These are phyloP conservation scores for Phytophthora sp. DNA, from an alignment of 352 stramenopile species.

Conservation along the genomic window DNA sequence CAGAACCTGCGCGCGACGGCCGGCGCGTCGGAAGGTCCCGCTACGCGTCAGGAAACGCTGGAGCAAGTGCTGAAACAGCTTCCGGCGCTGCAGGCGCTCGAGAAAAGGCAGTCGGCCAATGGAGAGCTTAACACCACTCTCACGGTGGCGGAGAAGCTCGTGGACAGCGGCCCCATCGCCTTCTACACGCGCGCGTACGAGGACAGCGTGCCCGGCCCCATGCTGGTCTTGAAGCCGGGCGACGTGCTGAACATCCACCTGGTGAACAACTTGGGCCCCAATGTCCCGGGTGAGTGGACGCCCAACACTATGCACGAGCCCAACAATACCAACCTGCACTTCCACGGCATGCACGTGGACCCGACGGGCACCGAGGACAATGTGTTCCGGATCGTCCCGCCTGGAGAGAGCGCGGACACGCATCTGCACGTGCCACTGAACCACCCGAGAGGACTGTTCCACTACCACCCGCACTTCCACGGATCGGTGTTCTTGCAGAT, in stretches of 20 bases:
- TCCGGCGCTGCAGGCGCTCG: conserved; percentile 37
- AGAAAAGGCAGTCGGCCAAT: conserved; percentile 43
- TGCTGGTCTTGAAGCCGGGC: conserved; percentile 65
- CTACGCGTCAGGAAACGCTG: conserved; percentile 12
- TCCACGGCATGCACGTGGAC: conserved; percentile 86
- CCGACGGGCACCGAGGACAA: conserved; percentile 82
- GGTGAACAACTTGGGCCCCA: conserved; percentile 59
- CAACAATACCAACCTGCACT: conserved; percentile 84
- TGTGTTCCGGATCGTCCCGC: conserved; percentile 60
- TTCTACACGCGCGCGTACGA: conserved; percentile 83
- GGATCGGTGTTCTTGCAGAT: conserved; percentile 79
- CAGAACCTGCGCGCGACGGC: conserved; percentile 4
- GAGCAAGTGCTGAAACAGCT: conserved; percentile 42
- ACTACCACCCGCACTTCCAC: conserved; percentile 89
- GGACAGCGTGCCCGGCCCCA: conserved; percentile 55
- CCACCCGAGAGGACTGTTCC: conserved; percentile 77
- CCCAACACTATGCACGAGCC: conserved; percentile 70
- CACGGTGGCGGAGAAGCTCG: conserved; percentile 44
- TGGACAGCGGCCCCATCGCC: conserved; percentile 58
- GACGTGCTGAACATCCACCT: conserved; percentile 68
- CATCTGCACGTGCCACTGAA: conserved; percentile 60
- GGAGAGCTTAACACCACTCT: conserved; percentile 74
- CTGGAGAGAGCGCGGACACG: conserved; percentile 57
- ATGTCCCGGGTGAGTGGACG: conserved; percentile 41
- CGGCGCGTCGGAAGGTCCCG: not conserved